These are phyloP conservation scores for Cenchrus purpureus DNA, from an alignment of 176 grass and related monocot genomes.

Conservation along the genomic window DNA sequence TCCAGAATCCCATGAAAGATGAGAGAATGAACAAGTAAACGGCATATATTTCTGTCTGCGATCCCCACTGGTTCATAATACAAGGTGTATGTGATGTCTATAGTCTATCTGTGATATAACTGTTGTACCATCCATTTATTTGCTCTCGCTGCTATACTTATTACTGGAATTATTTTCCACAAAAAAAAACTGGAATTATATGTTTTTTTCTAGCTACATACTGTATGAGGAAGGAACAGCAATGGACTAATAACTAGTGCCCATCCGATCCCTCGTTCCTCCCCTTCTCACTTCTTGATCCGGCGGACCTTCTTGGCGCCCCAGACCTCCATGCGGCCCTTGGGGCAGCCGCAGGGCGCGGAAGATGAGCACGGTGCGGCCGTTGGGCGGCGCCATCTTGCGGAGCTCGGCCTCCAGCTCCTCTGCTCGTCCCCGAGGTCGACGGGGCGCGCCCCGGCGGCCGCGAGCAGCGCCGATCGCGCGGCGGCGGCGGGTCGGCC, in stretches of 20 bases:
- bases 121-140: conserved; percentile 51
- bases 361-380: conserved; percentile 95
- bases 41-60: conserved; percentile 29
- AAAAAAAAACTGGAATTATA: conserved; percentile 3
- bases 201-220: conserved; percentile 24
- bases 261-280: not conserved
- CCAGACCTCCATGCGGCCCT: conserved; percentile 97
- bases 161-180: conserved; percentile 27
- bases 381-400: conserved; percentile 97
- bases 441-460: conserved; percentile 57
- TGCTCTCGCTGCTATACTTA: conserved; percentile 47
- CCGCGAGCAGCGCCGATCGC: conserved; percentile 65
- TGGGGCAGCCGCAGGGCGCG: conserved; percentile 80
- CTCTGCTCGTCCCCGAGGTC: conserved; percentile 72
- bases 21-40: conserved; percentile 33
- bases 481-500: conserved; percentile 43
- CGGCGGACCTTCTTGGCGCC: conserved; percentile 82
- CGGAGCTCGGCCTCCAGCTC: conserved; percentile 92
- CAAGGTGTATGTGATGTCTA: conserved; percentile 41
- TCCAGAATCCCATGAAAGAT: conserved; percentile 33
- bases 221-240: conserved; percentile 5
- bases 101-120: conserved; percentile 40
- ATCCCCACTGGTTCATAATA: conserved; percentile 36
- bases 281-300: conserved; percentile 72
- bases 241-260: not conserved